Evolutionary conservation across 73 alveolate species (phyloP).

Genomic region (Paramecium sexaurelia): DNA sequence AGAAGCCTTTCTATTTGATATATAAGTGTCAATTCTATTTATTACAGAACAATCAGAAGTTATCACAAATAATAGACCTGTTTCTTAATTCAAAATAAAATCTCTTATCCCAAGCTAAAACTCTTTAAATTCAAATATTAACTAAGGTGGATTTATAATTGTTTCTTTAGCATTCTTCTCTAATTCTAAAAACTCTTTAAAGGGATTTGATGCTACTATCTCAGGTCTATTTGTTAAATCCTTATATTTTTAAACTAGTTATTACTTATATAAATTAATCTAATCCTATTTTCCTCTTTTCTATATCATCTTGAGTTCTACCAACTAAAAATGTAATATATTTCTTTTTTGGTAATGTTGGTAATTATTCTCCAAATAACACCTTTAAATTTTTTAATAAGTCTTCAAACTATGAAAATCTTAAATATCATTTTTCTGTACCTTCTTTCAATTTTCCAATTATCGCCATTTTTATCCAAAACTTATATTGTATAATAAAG

Average conservation of each 20-base stretch:
- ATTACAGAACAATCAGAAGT: conserved; percentile 52
- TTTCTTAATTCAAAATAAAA: conserved; percentile 5
- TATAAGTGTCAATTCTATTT: conserved; percentile 61
- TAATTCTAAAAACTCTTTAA: conserved; percentile 66
- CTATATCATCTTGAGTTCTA: conserved; percentile 47
- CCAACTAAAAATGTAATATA: conserved; percentile 55
- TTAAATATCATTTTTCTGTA: background rate
- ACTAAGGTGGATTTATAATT: conserved; percentile 47
- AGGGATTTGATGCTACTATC: conserved; percentile 31
- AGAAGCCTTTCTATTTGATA: conserved; percentile 66
- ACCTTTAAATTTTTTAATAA: conserved; percentile 51
- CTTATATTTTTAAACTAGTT: background rate
- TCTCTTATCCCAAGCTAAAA: conserved; percentile 65
- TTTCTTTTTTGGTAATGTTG: conserved; percentile 49
- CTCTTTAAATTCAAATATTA: conserved; percentile 37
- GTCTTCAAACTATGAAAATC: conserved; percentile 62
- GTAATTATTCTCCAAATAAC: conserved; percentile 52
- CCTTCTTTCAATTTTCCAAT: conserved; percentile 42
- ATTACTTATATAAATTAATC: conserved; percentile 54
- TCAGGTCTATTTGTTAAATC: conserved; percentile 54
- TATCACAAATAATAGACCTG: conserved; percentile 59
- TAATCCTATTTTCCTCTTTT: conserved; percentile 56
- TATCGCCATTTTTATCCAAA: background rate
- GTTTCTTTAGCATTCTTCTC: conserved; percentile 63
- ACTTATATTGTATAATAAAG: conserved; percentile 11